Base-by-base conservation (phyloP, 108 stramenopile species). In the Cyclotella baltica region DNA sequence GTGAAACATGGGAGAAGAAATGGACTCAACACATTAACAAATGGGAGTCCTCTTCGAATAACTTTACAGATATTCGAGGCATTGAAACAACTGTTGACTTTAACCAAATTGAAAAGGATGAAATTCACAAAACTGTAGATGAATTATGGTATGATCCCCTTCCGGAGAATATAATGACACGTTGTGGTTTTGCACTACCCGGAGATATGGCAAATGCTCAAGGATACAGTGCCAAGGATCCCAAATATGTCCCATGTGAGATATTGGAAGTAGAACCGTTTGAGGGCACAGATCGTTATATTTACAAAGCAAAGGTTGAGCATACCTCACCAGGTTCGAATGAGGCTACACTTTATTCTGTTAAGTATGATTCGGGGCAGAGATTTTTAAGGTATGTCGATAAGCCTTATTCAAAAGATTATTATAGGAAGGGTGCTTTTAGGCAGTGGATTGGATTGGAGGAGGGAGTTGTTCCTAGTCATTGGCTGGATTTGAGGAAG, bases 81-180 rank as follows among this genome's bases (percentile, higher is more conserved):
- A 35, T 66, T 0, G 23, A 51, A n/a, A 75, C 73, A 27, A 38
- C 43, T 5, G 40, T 62, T 3, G 73, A 75, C 28, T 52, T 75
- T 23, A 75, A 75, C 37, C 0, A 13, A 31, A 23, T 40, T 28
- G 59, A 62, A 40, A 15, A 57, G 19, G 11, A 53, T 38, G 33
- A 37, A 38, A 56, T 78, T 3, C 35, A 90, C 31, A 74, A 87
- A n/a, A 90, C 87, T 15, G 67, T 83, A 56, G 67, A 75, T 25
- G 88, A 93, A 62, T 89, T 87, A 63, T 48, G 71, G 62, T 75
- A 78, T 2, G 64, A 88, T 55, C 85, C 87, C 18, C 89, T 89
- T 53, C 84, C 88, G 23, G 23, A 72, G 25, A 73, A 86, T 57
- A 33, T 91, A 0, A 77, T 87, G 52, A 89, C 88, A 6, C 65